Evolutionary conservation across 768 basidiomycete genomes (phyloP).

Genomic region (Mycena rebaudengoi): DNA sequence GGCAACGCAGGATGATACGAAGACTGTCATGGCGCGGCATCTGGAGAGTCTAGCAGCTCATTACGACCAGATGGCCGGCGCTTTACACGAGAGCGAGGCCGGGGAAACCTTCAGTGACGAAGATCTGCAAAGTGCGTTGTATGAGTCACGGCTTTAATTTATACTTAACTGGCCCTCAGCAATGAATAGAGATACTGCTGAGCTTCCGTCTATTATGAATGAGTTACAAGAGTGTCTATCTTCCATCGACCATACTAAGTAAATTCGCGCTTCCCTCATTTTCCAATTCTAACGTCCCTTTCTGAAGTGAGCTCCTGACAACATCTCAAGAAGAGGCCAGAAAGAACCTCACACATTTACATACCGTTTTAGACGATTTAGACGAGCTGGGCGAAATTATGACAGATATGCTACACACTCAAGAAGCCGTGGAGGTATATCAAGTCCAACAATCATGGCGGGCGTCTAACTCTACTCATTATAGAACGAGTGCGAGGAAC

Average conservation of each 20-base stretch:
- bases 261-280: constrained; percentile 31
- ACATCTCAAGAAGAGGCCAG: constrained; percentile 52
- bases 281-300: constrained; percentile 4
- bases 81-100: constrained; percentile 72
- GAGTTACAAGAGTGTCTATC: constrained; percentile 70
- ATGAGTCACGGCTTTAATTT: neutral
- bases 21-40: constrained; percentile 74
- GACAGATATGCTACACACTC: constrained; percentile 76
- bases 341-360: constrained; percentile 59
- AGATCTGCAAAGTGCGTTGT: constrained; percentile 67
- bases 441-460: neutral
- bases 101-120: constrained; percentile 73
- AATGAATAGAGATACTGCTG: constrained; percentile 84
- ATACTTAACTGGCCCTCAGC: constrained; percentile 48
- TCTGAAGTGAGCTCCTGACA: constrained; percentile 58
- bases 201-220: constrained; percentile 75
- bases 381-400: constrained; percentile 85
- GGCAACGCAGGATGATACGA: constrained; percentile 63
- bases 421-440: constrained; percentile 73
- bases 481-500: constrained; percentile 61
- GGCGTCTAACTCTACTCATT: neutral
- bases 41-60: constrained; percentile 78
- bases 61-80: constrained; percentile 79
- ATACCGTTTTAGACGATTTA: constrained; percentile 64
- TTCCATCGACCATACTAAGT: constrained; percentile 68